Base-by-base conservation (phyloP, 208 protist genomes). In the Lotmaria passim region DNA sequence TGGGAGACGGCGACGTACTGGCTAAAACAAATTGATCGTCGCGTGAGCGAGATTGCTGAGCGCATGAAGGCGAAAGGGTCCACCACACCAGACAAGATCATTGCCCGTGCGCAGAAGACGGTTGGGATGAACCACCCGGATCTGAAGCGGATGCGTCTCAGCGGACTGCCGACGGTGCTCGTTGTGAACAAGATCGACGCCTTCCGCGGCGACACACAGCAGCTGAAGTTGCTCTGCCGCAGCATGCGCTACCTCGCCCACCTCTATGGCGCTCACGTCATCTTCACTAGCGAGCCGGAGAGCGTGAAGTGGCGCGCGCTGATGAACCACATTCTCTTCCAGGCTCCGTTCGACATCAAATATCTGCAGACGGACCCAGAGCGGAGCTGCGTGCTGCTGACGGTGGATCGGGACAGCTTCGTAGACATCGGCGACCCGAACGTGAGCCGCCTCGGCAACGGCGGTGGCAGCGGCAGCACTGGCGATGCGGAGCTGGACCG, bases 161-260 rank as follows among this genome's bases (percentile, higher is more conserved):
- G 76, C 47, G 93, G 93, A 15, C 24, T 97, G 17, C 93, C 90
- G 33, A 95, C 81, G 39, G 75, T 97, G 12, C 74, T 97, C 8
- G 86, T 97, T 28, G 72, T 87, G 28, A 96, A 94, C 69, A 93
- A 95, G 61, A 83, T 93, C 48, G 91, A 97, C 51, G 73, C 75
- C 4, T 95, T 94, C 68, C 31, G 41, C 8, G 77, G 82, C 19
- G 82, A 95, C 57, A 85, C 65, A 19, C 38, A 73, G 30, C 73
- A 79, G 52, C 52, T 93, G 72, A 93, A 90, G 72, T 34, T 84
- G 10, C 68, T 97, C 43, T 80, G 76, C 21, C 79, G 78, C 34
- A 83, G 73, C 51, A 79, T 97, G 48, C 89, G 93, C 67, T 94
- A 83, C 60, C 75, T 97, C 33, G 85, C 85, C 3, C 93, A 97